Conservation (phyloP, 345 rosid species). For the Eucalyptus coolabah region DNA sequence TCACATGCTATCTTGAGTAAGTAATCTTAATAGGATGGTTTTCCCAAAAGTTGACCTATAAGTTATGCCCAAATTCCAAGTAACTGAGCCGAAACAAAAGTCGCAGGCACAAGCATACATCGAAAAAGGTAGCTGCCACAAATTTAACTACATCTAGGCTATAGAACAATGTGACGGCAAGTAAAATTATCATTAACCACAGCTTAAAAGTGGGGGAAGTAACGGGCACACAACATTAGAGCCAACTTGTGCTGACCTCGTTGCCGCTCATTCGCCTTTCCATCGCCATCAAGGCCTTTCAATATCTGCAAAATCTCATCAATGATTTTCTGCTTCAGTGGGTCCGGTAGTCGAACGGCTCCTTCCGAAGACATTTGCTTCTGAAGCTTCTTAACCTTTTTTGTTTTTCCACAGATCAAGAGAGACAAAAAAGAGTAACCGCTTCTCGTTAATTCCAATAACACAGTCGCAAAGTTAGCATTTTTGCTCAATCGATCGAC, state of each 20-base stretch:
- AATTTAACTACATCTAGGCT: background rate
- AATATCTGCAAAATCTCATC: constrained; percentile 62
- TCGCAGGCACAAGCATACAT: background rate
- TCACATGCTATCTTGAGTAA: background rate
- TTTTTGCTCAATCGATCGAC: background rate
- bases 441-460: background rate
- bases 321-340: constrained; percentile 41
- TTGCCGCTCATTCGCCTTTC: constrained; percentile 28
- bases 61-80: background rate
- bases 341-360: constrained; percentile 30
- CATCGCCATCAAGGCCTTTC: constrained; percentile 27
- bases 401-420: background rate
- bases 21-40: background rate
- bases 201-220: background rate
- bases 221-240: background rate
- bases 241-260: constrained; percentile 43
- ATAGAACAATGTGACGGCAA: background rate
- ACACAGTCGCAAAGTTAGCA: background rate
- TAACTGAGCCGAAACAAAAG: background rate
- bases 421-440: background rate
- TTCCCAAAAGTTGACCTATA: background rate
- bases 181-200: background rate
- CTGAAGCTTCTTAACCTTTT: constrained; percentile 47
- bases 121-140: background rate
- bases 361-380: constrained; percentile 23